Percentiles rank a stretch among this genome's conserved stretches.
phyloP scores from a whole-genome alignment of 192 early-diverging fungal genomes.

The Anaeromyces robustus region DNA sequence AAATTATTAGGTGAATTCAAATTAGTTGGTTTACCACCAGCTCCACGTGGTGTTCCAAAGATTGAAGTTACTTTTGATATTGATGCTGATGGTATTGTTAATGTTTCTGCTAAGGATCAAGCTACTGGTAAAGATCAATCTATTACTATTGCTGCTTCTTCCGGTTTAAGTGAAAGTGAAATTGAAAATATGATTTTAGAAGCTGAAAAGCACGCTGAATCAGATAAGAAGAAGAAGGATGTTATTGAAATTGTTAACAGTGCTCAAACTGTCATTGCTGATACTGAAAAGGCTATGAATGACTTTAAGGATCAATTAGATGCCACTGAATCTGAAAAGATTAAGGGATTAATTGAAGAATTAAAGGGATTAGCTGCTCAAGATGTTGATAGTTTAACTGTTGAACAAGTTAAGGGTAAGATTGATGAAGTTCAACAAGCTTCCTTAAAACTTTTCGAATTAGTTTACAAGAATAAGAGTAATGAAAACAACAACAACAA shows the following conservation, averaged over 20 bases:
- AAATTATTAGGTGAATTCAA: slow-evolving; percentile 97
- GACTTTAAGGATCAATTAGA: slow-evolving; percentile 97
- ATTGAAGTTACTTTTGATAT: slow-evolving; percentile 98
- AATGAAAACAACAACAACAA: slow-evolving; percentile 16
- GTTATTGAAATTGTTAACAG: slow-evolving; percentile 88
- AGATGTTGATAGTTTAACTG: slow-evolving; percentile 35
- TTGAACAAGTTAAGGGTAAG: slow-evolving; percentile 83
- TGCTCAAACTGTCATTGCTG: slow-evolving; percentile 77
- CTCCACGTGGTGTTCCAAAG: slow-evolving; percentile 93
- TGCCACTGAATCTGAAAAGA: slow-evolving; percentile 67
- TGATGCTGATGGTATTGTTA: slow-evolving; percentile 98
- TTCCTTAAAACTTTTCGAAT: slow-evolving; percentile 90
- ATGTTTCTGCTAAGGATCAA: slow-evolving; percentile 92
- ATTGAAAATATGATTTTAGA: slow-evolving; percentile 94
- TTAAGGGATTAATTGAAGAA: slow-evolving; percentile 64
- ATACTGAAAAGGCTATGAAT: slow-evolving; percentile 86
- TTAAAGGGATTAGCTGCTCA: slow-evolving; percentile 63
- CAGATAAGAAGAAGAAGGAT: slow-evolving; percentile 82
- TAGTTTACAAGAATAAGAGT: slow-evolving; percentile 81
- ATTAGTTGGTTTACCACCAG: slow-evolving; percentile 83
- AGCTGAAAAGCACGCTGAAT: slow-evolving; percentile 81
- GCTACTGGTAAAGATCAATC: slow-evolving; percentile 90
- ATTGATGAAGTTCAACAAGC: slow-evolving; percentile 70
- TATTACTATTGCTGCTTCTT: slow-evolving; percentile 89
- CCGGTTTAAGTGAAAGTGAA: slow-evolving; percentile 80